These are phyloP conservation scores for Aureoboletus auriporus DNA, from an alignment of 768 basidiomycete genomes.

Conservation along the genomic window DNA sequence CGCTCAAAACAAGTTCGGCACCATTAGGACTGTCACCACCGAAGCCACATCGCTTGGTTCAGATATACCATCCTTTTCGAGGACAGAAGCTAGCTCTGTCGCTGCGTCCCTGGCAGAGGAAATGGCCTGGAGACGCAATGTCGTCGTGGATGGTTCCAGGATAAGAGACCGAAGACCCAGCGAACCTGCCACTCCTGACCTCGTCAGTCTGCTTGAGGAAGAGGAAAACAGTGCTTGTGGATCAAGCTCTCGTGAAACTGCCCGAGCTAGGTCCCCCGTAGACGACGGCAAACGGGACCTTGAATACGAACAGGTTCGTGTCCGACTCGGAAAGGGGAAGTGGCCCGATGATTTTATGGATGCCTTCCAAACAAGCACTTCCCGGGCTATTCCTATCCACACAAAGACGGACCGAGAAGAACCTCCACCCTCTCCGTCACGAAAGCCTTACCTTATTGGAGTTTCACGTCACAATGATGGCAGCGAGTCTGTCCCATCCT, in stretches of 20 bases:
- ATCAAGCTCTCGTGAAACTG: conserved; percentile 39
- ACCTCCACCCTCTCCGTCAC: conserved; percentile 38
- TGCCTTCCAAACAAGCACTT: conserved; percentile 40
- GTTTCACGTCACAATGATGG: conserved; percentile 43
- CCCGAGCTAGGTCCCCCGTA: conserved; percentile 15
- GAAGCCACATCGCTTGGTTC: conserved; percentile 63
- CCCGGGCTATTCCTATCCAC: conserved; percentile 28
- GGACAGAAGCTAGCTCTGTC: conserved; percentile 59
- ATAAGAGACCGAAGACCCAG: conserved; percentile 60
- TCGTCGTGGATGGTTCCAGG: conserved; percentile 24
- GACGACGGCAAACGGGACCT: conserved; percentile 19
- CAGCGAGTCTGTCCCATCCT: conserved; percentile 36
- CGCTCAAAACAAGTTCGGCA: conserved; percentile 63
- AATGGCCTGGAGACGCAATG: conserved; percentile 34
- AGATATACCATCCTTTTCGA: conserved; percentile 61
- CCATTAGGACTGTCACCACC: conserved; percentile 78
- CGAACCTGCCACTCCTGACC: conserved; percentile 56
- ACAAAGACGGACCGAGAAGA: conserved; percentile 19
- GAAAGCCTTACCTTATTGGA: conserved; percentile 55
- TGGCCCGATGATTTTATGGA: conserved; percentile 82
- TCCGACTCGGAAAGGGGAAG: conserved; percentile 72
- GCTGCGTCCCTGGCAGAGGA: conserved; percentile 47
- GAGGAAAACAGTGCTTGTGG: conserved; percentile 50
- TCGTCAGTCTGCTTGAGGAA: conserved; percentile 70
- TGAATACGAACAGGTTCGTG: conserved; percentile 32